Evolutionary conservation across 495 filamentous ascomycete species (phyloP).

Genomic region (Annulohypoxylon stygium): DNA sequence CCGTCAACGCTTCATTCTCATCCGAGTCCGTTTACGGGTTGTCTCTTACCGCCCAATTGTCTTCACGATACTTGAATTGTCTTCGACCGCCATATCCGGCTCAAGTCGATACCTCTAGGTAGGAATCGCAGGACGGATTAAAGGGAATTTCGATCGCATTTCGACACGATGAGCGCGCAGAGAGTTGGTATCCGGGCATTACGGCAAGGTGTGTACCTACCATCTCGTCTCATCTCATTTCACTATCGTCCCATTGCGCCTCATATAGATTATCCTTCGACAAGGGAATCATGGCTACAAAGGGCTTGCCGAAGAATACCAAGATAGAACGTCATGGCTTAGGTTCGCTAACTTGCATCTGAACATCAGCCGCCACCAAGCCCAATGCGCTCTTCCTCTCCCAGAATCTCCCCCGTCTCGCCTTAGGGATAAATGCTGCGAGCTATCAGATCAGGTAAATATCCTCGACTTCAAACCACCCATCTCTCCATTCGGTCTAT

Average conservation of each 20-base stretch:
- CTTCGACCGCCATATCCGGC: neutral
- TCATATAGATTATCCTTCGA: neutral
- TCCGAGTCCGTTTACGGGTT: neutral
- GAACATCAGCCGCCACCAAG: conserved; percentile 56
- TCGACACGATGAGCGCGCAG: conserved; percentile 70
- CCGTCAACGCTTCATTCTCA: conserved; percentile 6
- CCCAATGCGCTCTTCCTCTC: conserved; percentile 59
- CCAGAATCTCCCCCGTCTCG: conserved; percentile 51
- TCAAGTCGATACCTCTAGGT: conserved; percentile 16
- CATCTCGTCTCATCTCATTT: conserved; percentile 11
- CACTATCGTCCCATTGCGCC: neutral
- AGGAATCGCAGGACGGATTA: neutral
- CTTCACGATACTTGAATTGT: neutral
- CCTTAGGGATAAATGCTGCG: conserved; percentile 62
- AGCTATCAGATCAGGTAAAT: conserved; percentile 68
- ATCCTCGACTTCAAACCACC: conserved; percentile 2
- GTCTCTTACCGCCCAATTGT: conserved; percentile 1
- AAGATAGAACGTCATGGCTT: conserved; percentile 9
- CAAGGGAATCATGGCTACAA: neutral
- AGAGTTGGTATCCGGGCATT: conserved; percentile 75
- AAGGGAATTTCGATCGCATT: conserved; percentile 20
- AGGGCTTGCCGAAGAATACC: conserved; percentile 6
- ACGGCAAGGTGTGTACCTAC: conserved; percentile 71
- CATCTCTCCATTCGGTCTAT: neutral
- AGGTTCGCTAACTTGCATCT: conserved; percentile 20